Base-by-base conservation (phyloP, 768 basidiomycete genomes). In the Tulasnella sp. region DNA sequence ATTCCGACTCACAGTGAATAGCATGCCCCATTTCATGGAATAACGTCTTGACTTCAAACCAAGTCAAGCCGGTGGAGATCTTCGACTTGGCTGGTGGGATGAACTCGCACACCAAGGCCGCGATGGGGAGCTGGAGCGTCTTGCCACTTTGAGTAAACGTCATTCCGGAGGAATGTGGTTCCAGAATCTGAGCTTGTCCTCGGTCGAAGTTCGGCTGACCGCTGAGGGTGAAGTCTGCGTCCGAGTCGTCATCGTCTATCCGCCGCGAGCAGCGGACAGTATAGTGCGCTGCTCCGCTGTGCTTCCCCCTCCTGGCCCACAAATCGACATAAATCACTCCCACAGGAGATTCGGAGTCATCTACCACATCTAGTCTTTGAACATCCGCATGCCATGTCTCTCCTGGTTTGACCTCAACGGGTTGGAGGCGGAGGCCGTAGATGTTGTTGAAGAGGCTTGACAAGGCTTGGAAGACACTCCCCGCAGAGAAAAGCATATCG, bases 21-120 rank as follows among this genome's bases (percentile, higher is more conserved):
- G 97, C 97, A 84, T 99, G 97, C 0, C 97, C 97, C 95, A 99
- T 97, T 84, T 99, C 97, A 80, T 99, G 97, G 84, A 96, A 97
- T 31, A 99, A 85, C 1, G 97, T 99, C 81, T 92, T 86, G 11
- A 98, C 93, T 79, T 99, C 96, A 79, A 92, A 91, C 96, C 96
- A 99, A 76, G 91, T 90, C 29, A 99, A 84, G 71, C 91, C 83
- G 0, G 93, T 90, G 6, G 93, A 88, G 0, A 91, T 91, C 15
- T 85, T 83, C n/a, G 86, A 83, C 22, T 86, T 78, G 3, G 88
- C 85, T 29, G 93, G 90, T 37, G 85, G 87, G 29, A 88, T 84
- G 80, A 98, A 97, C 80, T 96, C 96, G 80, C 93, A 97, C 8
- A 96, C 84, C 15, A 99, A 84, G 5, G 97, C 97, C 31, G 97